Percentiles rank a stretch among this genome's conserved stretches.
phyloP scores from a whole-genome alignment of 2,329 filamentous ascomycete genomes.

The Stagonosporopsis vannaccii region DNA sequence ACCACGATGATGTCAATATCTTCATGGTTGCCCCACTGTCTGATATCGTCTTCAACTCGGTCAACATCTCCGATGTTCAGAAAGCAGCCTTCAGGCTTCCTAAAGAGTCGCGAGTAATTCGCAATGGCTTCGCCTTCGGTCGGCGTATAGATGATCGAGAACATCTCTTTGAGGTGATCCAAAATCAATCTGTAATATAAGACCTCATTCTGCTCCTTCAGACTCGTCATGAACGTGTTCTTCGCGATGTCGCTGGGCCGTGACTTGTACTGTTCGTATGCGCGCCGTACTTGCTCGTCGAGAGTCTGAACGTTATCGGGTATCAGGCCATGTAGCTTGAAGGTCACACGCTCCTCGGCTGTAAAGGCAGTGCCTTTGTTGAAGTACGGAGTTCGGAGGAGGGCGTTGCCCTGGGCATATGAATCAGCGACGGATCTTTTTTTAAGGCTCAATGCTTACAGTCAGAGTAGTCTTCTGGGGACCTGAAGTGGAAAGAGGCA shows the following conservation, averaged over 20 bases:
- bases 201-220: conserved; percentile 86
- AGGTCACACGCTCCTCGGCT: conserved; percentile 69
- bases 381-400: conserved; percentile 72
- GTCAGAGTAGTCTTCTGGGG: conserved; percentile 51
- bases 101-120: conserved; percentile 80
- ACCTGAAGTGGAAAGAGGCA: conserved; percentile 53
- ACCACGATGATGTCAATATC: conserved; percentile 91
- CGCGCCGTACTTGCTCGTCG: conserved; percentile 76
- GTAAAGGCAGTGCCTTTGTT: conserved; percentile 88
- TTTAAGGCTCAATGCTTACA: conserved; percentile 26
- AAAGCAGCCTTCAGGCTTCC: conserved; percentile 81
- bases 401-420: conserved; percentile 48
- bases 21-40: conserved; percentile 72
- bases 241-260: conserved; percentile 73
- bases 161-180: conserved; percentile 85
- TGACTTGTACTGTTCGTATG: conserved; percentile 79
- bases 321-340: conserved; percentile 75
- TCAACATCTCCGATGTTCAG: conserved; percentile 75
- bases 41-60: conserved; percentile 69
- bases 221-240: conserved; percentile 85
- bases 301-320: conserved; percentile 76
- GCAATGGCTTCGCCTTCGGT: conserved; percentile 90
- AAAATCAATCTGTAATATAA: conserved; percentile 80
- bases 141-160: conserved; percentile 88
- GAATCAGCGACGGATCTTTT: background rate